Evolutionary conservation across 495 filamentous ascomycete species (phyloP).

Genomic region (Astrocystis sublimbata): DNA sequence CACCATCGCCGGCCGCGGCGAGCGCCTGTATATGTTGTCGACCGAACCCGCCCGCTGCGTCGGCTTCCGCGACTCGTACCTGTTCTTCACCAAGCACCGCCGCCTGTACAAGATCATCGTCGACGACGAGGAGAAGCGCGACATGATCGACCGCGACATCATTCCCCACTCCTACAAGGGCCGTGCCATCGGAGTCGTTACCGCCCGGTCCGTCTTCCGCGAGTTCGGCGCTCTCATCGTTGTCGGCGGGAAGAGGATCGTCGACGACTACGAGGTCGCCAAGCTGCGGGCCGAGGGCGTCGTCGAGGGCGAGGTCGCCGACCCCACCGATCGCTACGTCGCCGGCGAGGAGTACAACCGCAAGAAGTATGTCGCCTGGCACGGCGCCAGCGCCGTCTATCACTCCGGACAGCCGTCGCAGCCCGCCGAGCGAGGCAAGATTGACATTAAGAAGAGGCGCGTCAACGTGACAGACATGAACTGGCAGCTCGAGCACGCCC

Average conservation of each 20-base stretch:
- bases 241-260: slow-evolving; percentile 80
- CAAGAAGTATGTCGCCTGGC: slow-evolving; percentile 98
- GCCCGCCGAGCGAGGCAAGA: slow-evolving; percentile 73
- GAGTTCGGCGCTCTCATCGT: slow-evolving; percentile 95
- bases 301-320: slow-evolving; percentile 86
- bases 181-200: slow-evolving; percentile 94
- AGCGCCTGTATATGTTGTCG: slow-evolving; percentile 94
- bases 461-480: slow-evolving; percentile 93
- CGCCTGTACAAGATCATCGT: slow-evolving; percentile 95
- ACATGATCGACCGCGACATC: slow-evolving; percentile 89
- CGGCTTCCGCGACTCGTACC: slow-evolving; percentile 93
- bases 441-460: slow-evolving; percentile 72
- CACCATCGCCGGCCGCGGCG: slow-evolving; percentile 78
- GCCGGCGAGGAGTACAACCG: slow-evolving; percentile 81
- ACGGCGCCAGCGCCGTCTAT: slow-evolving; percentile 93
- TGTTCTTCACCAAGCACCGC: slow-evolving; percentile 97
- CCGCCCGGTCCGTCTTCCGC: slow-evolving; percentile 92
- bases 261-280: slow-evolving; percentile 86
- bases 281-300: slow-evolving; percentile 76
- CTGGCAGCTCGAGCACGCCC: slow-evolving; percentile 94
- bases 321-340: slow-evolving; percentile 75
- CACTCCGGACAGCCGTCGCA: slow-evolving; percentile 78
- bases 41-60: slow-evolving; percentile 96
- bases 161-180: slow-evolving; percentile 99
- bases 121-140: slow-evolving; percentile 87